A percentile compares a stretch with the other conserved stretches of the same genome.
These are phyloP conservation scores for Insectozyma bohioensis DNA, from an alignment of 1,139 yeast genomes.

Conservation along the genomic window DNA sequence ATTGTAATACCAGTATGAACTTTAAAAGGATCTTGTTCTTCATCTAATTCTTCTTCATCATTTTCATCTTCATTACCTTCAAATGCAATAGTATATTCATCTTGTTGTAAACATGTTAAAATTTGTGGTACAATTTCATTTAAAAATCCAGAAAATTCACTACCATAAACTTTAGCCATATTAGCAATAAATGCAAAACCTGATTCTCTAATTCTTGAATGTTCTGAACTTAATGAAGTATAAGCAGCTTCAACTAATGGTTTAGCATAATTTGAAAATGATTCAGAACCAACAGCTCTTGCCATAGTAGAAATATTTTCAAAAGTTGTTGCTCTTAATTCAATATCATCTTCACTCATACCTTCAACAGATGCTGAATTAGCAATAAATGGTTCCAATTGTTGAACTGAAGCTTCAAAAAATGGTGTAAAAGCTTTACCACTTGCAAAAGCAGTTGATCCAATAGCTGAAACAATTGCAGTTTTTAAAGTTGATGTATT, in stretches of 20 bases:
- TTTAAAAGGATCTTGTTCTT: conserved; percentile 52
- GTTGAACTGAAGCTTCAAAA: conserved; percentile 77
- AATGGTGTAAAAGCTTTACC: conserved; percentile 86
- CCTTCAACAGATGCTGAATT: conserved; percentile 68
- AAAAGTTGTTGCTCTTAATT: conserved; percentile 85
- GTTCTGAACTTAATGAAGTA: conserved; percentile 71
- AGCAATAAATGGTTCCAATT: conserved; percentile 74
- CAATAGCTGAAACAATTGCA: conserved; percentile 92
- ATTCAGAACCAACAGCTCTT: conserved; percentile 90
- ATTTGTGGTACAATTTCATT: conserved; percentile 82
- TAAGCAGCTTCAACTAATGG: conserved; percentile 90
- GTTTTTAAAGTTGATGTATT: conserved; percentile 71
- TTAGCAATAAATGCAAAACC: conserved; percentile 94
- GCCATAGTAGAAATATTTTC: conserved; percentile 96
- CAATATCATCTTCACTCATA: conserved; percentile 74
- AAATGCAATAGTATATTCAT: conserved; percentile 60
- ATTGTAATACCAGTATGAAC: conserved; percentile 94
- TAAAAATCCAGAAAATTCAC: conserved; percentile 84
- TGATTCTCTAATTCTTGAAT: conserved; percentile 87
- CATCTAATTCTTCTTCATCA: conserved; percentile 55
- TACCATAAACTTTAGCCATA: conserved; percentile 92
- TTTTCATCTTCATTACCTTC: conserved; percentile 42
- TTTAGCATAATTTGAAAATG: conserved; percentile 81
- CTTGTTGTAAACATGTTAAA: conserved; percentile 80
- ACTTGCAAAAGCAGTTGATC: conserved; percentile 94